Base-by-base conservation (phyloP, 352 stramenopile species). In the Phytophthora tentaculata region DNA sequence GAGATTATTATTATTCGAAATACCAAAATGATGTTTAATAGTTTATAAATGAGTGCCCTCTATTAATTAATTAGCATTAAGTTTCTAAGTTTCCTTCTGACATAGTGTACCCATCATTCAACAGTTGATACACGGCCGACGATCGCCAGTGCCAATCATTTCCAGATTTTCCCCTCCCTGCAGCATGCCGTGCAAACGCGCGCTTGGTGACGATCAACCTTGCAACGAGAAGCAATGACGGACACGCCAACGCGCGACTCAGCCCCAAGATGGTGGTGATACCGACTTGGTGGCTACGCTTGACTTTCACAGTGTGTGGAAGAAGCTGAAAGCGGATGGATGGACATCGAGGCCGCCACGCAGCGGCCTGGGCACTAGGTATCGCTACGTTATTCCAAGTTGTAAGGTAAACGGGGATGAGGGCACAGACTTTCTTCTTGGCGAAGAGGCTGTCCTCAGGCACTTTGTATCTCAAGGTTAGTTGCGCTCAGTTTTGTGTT, bases 241-340 rank as follows among this genome's bases (percentile, higher is more conserved):
- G 26, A 35, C 55, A 2, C 16, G 4, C 5, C 13, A 54, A 23
- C n/a, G 26, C 17, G 14, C 17, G 16, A 19, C n/a, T 12, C n/a
- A 49, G n/a, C 7, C 19, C 12, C 43, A 49, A 23, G 23, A 32
- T 16, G 43, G 17, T 24, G 39, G 23, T 28, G 24, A 2, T 43
- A 29, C 7, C 26, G 8, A 20, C 5, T 52, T 63, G 26, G 29
- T 12, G 19, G 10, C 44, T n/a, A 55, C 20, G 0, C 22, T 50
- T 16, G 56, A 56, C 56, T 56, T 64, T 48, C 28, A 50, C 43
- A 24, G n/a, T 2, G 56, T 62, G 10, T 56, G 45, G 56, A 48
- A 20, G 16, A 45, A 62, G 56, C 4, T 62, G n/a, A 47, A 47
- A 45, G 28, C 12, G 14, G 16, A 45, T 56, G 56, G 47, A 32